Conservation (phyloP, 305 asterid genomes). For the Solanum hybrid region DNA sequence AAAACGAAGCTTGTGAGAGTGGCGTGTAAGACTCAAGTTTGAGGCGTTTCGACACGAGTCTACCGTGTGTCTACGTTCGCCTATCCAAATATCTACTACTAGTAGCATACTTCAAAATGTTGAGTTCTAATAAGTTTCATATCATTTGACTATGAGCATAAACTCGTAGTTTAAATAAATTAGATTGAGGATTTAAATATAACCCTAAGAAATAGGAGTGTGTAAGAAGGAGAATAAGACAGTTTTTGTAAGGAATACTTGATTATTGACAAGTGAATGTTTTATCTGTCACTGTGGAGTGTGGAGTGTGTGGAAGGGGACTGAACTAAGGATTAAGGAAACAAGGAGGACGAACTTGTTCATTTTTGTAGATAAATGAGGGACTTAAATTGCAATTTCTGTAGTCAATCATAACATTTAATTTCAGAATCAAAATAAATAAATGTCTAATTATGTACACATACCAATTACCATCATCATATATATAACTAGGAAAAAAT, state of each 20-base stretch:
- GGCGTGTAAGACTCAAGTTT: slow-evolving; percentile 51
- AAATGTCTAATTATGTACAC: not conserved
- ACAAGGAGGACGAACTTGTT: not conserved
- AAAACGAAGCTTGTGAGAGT: slow-evolving; percentile 38
- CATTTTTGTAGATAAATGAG: not conserved
- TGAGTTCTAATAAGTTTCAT: not conserved
- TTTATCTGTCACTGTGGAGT: not conserved
- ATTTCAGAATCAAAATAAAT: not conserved
- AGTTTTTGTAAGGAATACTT: not conserved
- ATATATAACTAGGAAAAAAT: not conserved
- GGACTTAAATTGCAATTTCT: not conserved
- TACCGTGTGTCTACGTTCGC: slow-evolving; percentile 36
- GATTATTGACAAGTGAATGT: not conserved
- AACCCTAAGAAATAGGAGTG: not conserved
- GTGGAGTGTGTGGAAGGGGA: not conserved
- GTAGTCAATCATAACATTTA: not conserved
- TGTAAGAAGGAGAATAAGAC: not conserved
- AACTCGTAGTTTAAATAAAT: not conserved
- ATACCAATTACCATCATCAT: not conserved
- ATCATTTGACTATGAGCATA: not conserved
- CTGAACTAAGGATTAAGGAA: not conserved
- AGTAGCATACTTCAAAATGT: not conserved
- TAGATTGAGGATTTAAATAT: not conserved
- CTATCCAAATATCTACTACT: slow-evolving; percentile 24
- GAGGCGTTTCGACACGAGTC: slow-evolving; percentile 43